Evolutionary conservation across 306 rosid genomes (phyloP).

Genomic region (Prunus kanzakura): DNA sequence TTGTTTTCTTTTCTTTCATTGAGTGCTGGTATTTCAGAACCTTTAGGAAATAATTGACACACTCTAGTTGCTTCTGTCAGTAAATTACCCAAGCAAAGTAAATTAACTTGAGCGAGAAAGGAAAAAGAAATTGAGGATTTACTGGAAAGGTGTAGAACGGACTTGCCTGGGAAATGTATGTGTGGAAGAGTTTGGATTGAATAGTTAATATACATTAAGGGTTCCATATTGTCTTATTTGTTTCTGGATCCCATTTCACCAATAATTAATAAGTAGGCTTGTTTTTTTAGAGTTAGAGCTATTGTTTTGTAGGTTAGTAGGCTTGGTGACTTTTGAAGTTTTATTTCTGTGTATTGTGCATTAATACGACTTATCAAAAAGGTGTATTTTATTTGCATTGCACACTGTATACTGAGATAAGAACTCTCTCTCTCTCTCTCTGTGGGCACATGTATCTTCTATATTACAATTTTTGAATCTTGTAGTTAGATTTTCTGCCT

Average conservation of each 20-base stretch:
- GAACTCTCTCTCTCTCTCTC: neutral
- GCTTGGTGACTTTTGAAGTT: neutral
- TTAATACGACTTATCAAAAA: neutral
- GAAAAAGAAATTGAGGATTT: neutral
- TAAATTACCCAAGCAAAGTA: neutral
- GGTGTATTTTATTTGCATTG: neutral
- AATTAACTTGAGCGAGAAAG: neutral
- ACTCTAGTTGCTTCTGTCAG: neutral
- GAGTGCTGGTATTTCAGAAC: neutral
- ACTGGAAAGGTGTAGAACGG: neutral
- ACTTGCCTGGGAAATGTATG: neutral
- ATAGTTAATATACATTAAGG: neutral
- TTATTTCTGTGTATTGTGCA: neutral
- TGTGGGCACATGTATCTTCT: neutral
- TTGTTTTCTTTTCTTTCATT: neutral
- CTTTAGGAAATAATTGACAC: neutral
- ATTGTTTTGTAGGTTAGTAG: neutral
- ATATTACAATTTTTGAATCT: neutral
- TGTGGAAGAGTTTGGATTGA: neutral
- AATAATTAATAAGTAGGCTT: neutral
- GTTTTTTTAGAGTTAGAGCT: neutral
- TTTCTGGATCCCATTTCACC: neutral
- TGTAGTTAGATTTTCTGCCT: neutral
- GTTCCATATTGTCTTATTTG: neutral
- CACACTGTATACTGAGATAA: neutral